Base-by-base conservation (phyloP, 1,139 yeast species). In the Pichia sp. region DNA sequence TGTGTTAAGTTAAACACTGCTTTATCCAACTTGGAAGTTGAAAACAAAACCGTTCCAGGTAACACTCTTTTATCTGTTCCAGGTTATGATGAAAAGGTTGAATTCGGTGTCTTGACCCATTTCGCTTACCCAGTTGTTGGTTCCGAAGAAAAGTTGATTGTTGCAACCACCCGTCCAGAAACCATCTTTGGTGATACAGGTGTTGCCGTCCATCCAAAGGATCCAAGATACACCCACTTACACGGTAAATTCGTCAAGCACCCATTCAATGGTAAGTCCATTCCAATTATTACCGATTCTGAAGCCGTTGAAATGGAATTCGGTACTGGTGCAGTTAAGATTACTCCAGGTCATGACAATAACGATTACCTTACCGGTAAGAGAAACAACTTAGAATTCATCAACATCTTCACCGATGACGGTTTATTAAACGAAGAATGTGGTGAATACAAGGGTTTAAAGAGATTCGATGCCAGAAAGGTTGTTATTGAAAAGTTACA, bases 311-410 rank as follows among this genome's bases (percentile, higher is more conserved):
- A 93, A 68, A 93, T 93, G 98, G 96, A 88, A 69, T 93, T 93
- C 60, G 99, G 99, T 77, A 93, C 99, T 57, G 99, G 99, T 84
- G 99, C 99, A 39, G 99, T 93, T 56, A 93, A 93, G 72, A 93
- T 93, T 65, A 93, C 99, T 20, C 99, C 99, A 51, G 97, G 96
- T 46, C 99, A 93, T 69, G 99, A 93, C 70, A 88, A 85, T 62
- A 93, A 93, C 77, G 99, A 93, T 88, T 89, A 88, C 76, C 79
- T 76, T 63, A 88, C 97, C 49, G 99, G 99, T 74, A 90, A 88
- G 73, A 90, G 98, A 73, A 89, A 89, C 69, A 76, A 82, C 63
- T 77, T 93, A 61, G 96, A 89, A 67, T 81, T 90, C 63, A 77
- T 93, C 68, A 90, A 89, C 70, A 90, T 93, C 56, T 75, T 88